Evolutionary conservation across 108 stramenopile genomes (phyloP).

Genomic region (Chaetoceros muelleri): DNA sequence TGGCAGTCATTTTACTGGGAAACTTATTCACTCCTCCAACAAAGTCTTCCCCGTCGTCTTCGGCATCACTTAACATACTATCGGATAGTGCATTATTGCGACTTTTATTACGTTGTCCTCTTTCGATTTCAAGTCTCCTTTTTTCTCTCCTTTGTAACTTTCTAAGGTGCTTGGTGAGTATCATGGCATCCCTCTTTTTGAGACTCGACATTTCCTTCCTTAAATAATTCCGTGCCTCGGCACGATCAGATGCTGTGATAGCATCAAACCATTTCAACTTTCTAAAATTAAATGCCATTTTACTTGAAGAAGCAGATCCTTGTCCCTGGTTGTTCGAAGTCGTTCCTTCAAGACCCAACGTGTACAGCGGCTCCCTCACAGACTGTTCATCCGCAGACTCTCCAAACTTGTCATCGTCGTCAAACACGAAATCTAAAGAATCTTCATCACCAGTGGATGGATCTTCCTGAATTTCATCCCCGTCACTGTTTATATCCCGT

Average conservation of each 20-base stretch:
- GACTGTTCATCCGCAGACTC: not conserved
- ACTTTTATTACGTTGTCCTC: constrained; percentile 12
- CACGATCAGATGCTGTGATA: constrained; percentile 46
- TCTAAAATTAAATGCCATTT: constrained; percentile 68
- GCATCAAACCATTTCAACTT: constrained; percentile 70
- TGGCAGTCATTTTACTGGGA: constrained; percentile 41
- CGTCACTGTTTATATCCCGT: not conserved
- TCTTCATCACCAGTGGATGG: constrained; percentile 20
- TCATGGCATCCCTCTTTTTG: constrained; percentile 33
- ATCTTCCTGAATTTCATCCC: constrained; percentile 11
- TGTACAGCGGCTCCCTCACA: not conserved
- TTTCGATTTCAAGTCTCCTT: constrained; percentile 8
- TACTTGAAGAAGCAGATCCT: constrained; percentile 13
- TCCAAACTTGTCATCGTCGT: not conserved
- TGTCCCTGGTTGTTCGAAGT: constrained; percentile 4
- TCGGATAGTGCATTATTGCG: constrained; percentile 1
- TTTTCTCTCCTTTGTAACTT: constrained; percentile 28
- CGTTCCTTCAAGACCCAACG: constrained; percentile 2
- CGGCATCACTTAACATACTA: constrained; percentile 11
- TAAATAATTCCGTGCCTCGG: constrained; percentile 43
- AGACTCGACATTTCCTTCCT: constrained; percentile 16
- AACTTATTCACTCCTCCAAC: constrained; percentile 26
- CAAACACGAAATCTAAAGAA: constrained; percentile 5
- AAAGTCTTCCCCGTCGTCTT: constrained; percentile 14
- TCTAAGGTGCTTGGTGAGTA: constrained; percentile 30